These are phyloP conservation scores for Leptographium wingfieldii DNA, from an alignment of 2,329 filamentous ascomycete genomes.

Conservation along the genomic window DNA sequence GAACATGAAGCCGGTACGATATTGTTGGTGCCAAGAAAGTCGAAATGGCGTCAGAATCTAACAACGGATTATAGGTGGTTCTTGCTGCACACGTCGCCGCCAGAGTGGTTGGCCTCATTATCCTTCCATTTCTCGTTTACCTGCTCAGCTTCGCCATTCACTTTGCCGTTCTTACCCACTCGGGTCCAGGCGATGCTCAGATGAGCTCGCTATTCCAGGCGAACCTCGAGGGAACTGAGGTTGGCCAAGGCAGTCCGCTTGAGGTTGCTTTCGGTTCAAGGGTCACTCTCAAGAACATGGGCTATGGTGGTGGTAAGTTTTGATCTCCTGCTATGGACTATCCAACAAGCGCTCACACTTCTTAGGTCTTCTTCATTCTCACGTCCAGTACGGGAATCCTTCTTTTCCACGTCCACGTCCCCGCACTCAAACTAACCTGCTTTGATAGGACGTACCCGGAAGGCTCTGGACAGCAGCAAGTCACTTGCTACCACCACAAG, in stretches of 20 bases:
- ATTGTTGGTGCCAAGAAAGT: not conserved
- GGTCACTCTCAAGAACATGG: constrained; percentile 97
- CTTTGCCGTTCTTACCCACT: constrained; percentile 86
- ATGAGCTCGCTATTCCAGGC: constrained; percentile 99
- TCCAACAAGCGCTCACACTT: not conserved
- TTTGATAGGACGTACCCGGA: constrained; percentile 62
- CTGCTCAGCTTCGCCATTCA: constrained; percentile 92
- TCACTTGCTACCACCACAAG: constrained; percentile 99
- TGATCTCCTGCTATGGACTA: not conserved
- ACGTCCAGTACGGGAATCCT: constrained; percentile 51
- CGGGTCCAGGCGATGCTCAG: constrained; percentile 93
- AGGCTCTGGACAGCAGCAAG: constrained; percentile 85
- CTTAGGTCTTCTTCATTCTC: constrained; percentile 74
- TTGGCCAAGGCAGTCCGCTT: constrained; percentile 86
- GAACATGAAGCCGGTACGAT: constrained; percentile 70
- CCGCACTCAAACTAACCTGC: not conserved
- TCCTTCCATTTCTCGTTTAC: constrained; percentile 84
- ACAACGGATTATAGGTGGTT: constrained; percentile 28
- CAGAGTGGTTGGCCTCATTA: constrained; percentile 74
- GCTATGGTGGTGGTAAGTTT: constrained; percentile 66
- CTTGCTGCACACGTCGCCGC: constrained; percentile 61
- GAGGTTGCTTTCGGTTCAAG: constrained; percentile 84
- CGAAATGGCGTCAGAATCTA: not conserved
- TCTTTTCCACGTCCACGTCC: not conserved
- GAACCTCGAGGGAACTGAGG: constrained; percentile 84